Evolutionary conservation across 768 basidiomycete genomes (phyloP), one percentile per base, ranked within the genome.

Genomic region (Amanita polypyramis): DNA sequence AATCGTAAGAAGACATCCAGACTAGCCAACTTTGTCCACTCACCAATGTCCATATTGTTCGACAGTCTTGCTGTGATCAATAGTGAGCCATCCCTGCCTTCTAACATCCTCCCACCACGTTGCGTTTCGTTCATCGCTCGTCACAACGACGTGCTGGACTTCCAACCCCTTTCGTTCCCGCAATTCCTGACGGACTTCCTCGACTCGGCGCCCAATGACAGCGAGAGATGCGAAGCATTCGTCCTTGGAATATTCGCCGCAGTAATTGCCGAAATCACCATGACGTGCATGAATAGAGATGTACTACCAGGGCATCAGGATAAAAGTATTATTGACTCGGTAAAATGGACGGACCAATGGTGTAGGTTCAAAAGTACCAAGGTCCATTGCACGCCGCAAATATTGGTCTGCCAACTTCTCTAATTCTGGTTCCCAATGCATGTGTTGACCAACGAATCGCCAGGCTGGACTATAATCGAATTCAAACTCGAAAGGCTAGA

Each of bases 401-500:
- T 77, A 77, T 15, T 61, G 49, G 34, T 72, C 62, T 4, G 75
- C 70, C 15, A 80, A 53, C 4, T 55, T 51, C 50, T 68, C 60
- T 9, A 82, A 55, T 19, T 52, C 54, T 6, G 65, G 59, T 2
- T 66, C 65, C 75, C 75, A 82, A 45, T 65, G 68, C 63, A 79
- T 65, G 53, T 78, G 58, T 51, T 69, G 63, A 14, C 75, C 78
- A 29, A 74, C 75, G 57, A 69, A 70, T 54, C 72, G 62, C 79
- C 79, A 82, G 14, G 71, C 76, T 15, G 78, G 77, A 48, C 73
- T 72, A 55, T 71, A 80, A 49, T 80, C 77, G 44, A 65, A 68
- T 40, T 76, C 74, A 56, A 72, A 74, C 55, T 80, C 78, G 49
- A 63, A 74, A 5, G 75, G 70, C 76, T 80, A 49, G 23, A 29